These are phyloP conservation scores for Russula sp. DNA, from an alignment of 768 basidiomycete species.

Conservation along the genomic window DNA sequence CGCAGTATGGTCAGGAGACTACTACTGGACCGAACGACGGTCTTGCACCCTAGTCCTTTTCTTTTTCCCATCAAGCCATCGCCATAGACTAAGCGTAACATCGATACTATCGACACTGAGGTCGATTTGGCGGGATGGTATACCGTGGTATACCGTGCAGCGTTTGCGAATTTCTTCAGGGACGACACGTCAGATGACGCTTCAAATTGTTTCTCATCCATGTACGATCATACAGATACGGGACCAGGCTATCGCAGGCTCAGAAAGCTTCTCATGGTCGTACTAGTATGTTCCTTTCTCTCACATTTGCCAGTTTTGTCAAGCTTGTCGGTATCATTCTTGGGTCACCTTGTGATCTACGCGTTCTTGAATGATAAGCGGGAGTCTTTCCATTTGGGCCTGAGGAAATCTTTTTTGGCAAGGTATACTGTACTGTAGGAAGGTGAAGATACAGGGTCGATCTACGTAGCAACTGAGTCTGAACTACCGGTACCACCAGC, in stretches of 20 bases:
- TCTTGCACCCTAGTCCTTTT: constrained; percentile 95
- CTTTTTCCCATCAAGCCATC: constrained; percentile 98
- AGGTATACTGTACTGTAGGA: too few species aligned
- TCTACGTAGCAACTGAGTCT: constrained; percentile 3
- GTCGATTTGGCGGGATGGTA: too few species aligned
- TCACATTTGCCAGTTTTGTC: constrained; percentile 19
- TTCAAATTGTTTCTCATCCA: too few species aligned
- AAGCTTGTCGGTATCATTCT: constrained; percentile 3
- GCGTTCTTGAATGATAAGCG: constrained; percentile 96
- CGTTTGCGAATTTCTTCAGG: too few species aligned
- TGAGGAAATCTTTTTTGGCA: too few species aligned
- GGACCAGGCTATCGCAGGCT: too few species aligned
- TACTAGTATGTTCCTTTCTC: too few species aligned
- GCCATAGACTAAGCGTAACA: constrained; percentile 84
- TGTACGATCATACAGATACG: too few species aligned
- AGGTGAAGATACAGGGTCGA: background rate
- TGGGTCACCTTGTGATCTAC: constrained; percentile 80
- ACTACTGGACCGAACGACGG: constrained; percentile 78
- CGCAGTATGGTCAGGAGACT: constrained; percentile 82
- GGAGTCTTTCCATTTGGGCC: constrained; percentile 92
- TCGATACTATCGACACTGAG: constrained; percentile 93
- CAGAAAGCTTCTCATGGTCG: too few species aligned
- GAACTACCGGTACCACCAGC: background rate
- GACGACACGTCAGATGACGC: too few species aligned
- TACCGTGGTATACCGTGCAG: too few species aligned